A percentile compares a stretch with the other conserved stretches of the same genome.
phyloP scores from a whole-genome alignment of 177 flowering plant genomes.

The Vitis hybrid region DNA sequence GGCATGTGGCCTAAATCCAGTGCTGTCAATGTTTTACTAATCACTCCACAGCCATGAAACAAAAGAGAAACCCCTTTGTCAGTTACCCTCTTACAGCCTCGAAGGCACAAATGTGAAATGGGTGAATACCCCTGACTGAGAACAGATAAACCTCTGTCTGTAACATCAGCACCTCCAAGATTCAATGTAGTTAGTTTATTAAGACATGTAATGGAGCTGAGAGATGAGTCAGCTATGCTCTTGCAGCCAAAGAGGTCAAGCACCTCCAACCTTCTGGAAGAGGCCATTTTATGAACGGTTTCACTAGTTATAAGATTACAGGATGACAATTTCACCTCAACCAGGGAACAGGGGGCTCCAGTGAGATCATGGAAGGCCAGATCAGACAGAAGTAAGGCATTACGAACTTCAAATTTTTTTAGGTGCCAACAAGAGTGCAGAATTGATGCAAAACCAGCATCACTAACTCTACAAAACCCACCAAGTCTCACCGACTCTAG shows the following conservation, averaged over 20 bases:
- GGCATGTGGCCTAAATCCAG: constrained; percentile 49
- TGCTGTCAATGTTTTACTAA: constrained; percentile 24
- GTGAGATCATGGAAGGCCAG: constrained; percentile 37
- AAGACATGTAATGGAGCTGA: constrained; percentile 29
- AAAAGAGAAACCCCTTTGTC: constrained; percentile 37
- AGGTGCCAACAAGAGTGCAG: constrained; percentile 33
- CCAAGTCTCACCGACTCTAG: constrained; percentile 40
- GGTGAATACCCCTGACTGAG: constrained; percentile 32
- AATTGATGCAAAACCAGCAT: constrained; percentile 52
- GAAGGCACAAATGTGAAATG: constrained; percentile 31
- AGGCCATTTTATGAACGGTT: constrained; percentile 29
- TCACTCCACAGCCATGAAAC: constrained; percentile 25
- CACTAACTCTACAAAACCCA: constrained; percentile 52
- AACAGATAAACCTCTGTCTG: constrained; percentile 36
- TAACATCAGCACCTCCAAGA: constrained; percentile 43
- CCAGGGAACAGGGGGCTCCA: constrained; percentile 27
- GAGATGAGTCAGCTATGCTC: constrained; percentile 39
- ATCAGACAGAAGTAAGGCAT: constrained; percentile 35
- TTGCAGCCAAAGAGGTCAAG: constrained; percentile 42
- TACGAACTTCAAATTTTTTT: constrained; percentile 42
- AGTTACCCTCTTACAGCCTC: constrained; percentile 47
- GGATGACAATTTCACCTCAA: constrained; percentile 33
- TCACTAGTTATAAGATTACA: constrained; percentile 48
- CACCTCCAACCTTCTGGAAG: constrained; percentile 31
- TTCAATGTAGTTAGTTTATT: constrained; percentile 26